phyloP scores from a whole-genome alignment of 2,329 filamentous ascomycete genomes.

The Pseudovirgaria hyperparasitica region DNA sequence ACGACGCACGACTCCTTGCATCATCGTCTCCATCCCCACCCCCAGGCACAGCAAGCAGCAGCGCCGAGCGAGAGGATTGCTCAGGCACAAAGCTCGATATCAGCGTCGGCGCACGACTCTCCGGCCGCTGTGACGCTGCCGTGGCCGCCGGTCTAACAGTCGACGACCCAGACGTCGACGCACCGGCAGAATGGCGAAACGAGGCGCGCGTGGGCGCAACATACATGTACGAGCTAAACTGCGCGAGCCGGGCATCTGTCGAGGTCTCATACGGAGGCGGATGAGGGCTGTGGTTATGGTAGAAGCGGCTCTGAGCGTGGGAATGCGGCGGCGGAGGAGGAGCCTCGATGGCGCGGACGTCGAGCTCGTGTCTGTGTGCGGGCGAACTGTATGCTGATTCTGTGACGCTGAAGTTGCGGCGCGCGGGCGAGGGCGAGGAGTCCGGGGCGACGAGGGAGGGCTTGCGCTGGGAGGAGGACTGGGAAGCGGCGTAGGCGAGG shows the following conservation, averaged over 20 bases:
- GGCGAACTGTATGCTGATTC: slow-evolving; percentile 19
- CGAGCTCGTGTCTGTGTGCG: slow-evolving; percentile 9
- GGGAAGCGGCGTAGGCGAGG: slow-evolving; percentile 10
- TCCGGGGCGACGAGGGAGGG: slow-evolving; percentile 20
- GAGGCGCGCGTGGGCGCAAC: slow-evolving; percentile 18
- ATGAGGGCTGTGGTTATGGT: slow-evolving; percentile 10
- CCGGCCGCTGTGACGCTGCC: slow-evolving; percentile 19
- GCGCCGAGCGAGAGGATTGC: too few relatives aligned
- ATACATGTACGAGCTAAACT: slow-evolving; percentile 9
- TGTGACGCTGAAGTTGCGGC: slow-evolving; percentile 25
- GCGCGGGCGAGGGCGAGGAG: slow-evolving; percentile 15
- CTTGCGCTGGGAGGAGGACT: slow-evolving; percentile 15
- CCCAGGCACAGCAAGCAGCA: too few relatives aligned
- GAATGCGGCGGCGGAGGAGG: slow-evolving; percentile 17
- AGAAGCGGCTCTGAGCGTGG: slow-evolving; percentile 10
- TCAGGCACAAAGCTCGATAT: slow-evolving; percentile 24
- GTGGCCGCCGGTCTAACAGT: slow-evolving; percentile 12
- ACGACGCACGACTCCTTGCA: too few relatives aligned
- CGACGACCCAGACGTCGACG: slow-evolving; percentile 14
- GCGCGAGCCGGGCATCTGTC: slow-evolving; percentile 8
- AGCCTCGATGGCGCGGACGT: slow-evolving; percentile 26
- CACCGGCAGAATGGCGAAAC: slow-evolving; percentile 3
- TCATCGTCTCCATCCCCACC: too few relatives aligned
- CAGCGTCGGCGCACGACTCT: slow-evolving; percentile 11
- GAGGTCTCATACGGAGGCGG: too few relatives aligned